These are phyloP conservation scores for Grigorovia humatica DNA, from an alignment of 805 yeast species.

Conservation along the genomic window DNA sequence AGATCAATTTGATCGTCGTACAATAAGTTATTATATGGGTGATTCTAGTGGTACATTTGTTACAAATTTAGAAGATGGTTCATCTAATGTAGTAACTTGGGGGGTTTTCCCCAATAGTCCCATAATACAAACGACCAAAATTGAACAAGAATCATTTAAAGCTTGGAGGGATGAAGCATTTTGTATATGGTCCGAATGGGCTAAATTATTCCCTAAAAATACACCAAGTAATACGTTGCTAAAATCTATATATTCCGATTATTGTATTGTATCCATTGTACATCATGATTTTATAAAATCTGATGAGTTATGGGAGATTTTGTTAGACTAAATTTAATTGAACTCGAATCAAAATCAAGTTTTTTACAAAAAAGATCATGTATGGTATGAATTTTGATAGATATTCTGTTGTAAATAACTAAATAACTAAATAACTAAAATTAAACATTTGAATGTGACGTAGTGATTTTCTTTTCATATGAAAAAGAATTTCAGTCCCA, in stretches of 20 bases:
- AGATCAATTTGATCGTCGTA: conserved; percentile 29
- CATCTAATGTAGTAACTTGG: conserved; percentile 90
- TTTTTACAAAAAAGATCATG: not conserved
- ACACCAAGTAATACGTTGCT: conserved; percentile 51
- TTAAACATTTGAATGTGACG: too few species aligned
- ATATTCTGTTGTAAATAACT: too few species aligned
- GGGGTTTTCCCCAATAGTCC: conserved; percentile 91
- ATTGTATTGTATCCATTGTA: conserved; percentile 72
- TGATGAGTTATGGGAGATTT: conserved; percentile 64
- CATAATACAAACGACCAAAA: conserved; percentile 82
- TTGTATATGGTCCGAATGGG: conserved; percentile 88
- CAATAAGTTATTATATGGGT: conserved; percentile 66
- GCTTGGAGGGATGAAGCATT: conserved; percentile 98
- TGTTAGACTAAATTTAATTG: conserved; percentile 22
- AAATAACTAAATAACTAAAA: too few species aligned
- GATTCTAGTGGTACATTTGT: conserved; percentile 47
- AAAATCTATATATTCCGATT: conserved; percentile 47
- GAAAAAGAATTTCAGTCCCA: too few species aligned
- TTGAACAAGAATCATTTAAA: conserved; percentile 82
- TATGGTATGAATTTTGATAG: not conserved
- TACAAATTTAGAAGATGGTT: conserved; percentile 45
- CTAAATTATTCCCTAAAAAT: conserved; percentile 52
- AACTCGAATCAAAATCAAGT: not conserved
- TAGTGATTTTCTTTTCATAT: too few species aligned
- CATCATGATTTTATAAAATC: conserved; percentile 75